Evolutionary conservation across 768 basidiomycete species (phyloP), one percentile per base, ranked within the genome.

Genomic region (Collybia sp.): DNA sequence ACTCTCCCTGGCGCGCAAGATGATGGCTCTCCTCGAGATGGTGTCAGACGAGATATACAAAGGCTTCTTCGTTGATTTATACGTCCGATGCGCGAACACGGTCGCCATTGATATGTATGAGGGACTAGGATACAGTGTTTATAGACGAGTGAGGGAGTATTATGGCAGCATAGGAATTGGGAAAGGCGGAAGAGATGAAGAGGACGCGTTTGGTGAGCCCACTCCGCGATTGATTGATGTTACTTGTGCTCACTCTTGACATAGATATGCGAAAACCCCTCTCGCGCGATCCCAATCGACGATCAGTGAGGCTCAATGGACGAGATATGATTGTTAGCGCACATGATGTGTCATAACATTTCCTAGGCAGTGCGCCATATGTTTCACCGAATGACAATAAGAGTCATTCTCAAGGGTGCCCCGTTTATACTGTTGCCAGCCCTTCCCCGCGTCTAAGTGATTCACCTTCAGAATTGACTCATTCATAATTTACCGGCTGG

Each of bases 21-120:
- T 98, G 80, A 91, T 95, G 81, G 61, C 71, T 51, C 72, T 88
- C 40, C 84, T 99, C 38, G 95, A 98, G 63, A 73, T 77, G 54
- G 85, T 92, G 6, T 91, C 90, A 1, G 85, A 93, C 61, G 76
- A 82, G 48, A 75, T 75, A 18, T 88, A 93, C 71, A 79, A 79
- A 51, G 89, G 84, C 2, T 88, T 81, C 75, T 97, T 95, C 58
- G 93, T 98, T 40, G 96, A 98, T 65, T 77, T 99, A 16, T 98
- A 93, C 61, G 95, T 98, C 46, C 82, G 96, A 43, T 93, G 89
- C 57, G 83, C 83, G 48, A 96, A 95, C 55, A 56, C 65, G 2
- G 72, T 92, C 16, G 96, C 95, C 15, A 89, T 95, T 48, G 73
- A 70, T 15, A 87, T 99, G 86, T 97, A 98, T 58, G 92, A 98